Percentiles rank a stretch among this genome's conserved stretches.
Conservation (phyloP, 2,329 filamentous ascomycete genomes). For the Cadophora gregata region DNA sequence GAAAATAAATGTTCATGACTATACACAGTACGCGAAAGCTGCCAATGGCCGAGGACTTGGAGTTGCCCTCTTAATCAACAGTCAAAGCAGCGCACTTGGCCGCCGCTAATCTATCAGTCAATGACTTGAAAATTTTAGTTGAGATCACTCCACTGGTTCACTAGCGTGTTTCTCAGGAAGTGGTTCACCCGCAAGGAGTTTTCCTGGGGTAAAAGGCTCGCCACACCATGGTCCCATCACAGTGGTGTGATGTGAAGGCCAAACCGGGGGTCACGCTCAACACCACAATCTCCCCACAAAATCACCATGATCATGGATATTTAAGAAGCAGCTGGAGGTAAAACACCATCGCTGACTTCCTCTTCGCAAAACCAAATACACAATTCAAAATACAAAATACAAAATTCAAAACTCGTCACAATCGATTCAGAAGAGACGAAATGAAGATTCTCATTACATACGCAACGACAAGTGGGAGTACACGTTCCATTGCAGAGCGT, state of each 20-base stretch:
- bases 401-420: background rate
- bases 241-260: background rate
- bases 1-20: too few relatives aligned
- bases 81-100: too few relatives aligned
- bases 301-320: background rate
- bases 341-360: too few relatives aligned
- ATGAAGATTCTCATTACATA: constrained; percentile 17
- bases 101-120: too few relatives aligned
- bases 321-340: background rate
- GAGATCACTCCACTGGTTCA: background rate
- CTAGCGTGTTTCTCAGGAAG: background rate
- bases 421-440: background rate
- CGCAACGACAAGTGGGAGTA: constrained; percentile 2
- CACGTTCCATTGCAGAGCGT: constrained; percentile 21
- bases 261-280: background rate
- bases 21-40: background rate
- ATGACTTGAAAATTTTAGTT: background rate
- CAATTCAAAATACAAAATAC: background rate
- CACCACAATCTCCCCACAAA: background rate
- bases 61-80: background rate
- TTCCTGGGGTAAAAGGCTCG: background rate
- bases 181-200: background rate
- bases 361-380: background rate
- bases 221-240: background rate
- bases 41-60: background rate